phyloP scores from a whole-genome alignment of 177 flowering plant species.

The Tripterygium wilfordii region DNA sequence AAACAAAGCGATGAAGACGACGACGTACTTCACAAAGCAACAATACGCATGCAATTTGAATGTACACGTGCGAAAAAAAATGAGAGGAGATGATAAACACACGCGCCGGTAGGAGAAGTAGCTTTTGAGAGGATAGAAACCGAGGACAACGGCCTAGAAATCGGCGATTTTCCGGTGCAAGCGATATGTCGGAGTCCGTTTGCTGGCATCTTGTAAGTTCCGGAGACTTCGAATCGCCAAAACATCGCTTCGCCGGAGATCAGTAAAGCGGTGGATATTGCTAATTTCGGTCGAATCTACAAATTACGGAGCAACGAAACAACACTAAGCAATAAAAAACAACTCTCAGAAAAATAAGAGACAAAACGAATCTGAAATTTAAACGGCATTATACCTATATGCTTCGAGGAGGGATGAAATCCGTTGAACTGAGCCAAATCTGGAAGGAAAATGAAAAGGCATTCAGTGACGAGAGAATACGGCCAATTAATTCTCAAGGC shows the following conservation, averaged over 20 bases:
- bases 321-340: neutral
- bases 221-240: constrained; percentile 44
- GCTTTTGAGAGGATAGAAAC: no score
- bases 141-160: no score
- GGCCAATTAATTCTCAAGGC: no score
- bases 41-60: no score
- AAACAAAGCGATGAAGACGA: no score
- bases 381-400: constrained; percentile 37
- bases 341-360: neutral
- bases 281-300: constrained; percentile 16
- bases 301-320: no score
- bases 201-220: constrained; percentile 34
- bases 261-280: constrained; percentile 17
- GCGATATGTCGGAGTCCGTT: constrained; percentile 13
- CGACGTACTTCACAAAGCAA: no score
- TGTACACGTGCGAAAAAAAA: no score
- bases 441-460: constrained; percentile 12
- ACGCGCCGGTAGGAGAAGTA: no score
- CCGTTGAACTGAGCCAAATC: constrained; percentile 48
- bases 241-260: constrained; percentile 24
- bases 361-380: neutral
- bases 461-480: neutral
- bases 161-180: constrained; percentile 38
- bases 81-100: no score
- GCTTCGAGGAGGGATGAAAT: constrained; percentile 18